Evolutionary conservation across 768 basidiomycete genomes (phyloP), one percentile per base, ranked within the genome.

Genomic region (Megacollybia marginata): DNA sequence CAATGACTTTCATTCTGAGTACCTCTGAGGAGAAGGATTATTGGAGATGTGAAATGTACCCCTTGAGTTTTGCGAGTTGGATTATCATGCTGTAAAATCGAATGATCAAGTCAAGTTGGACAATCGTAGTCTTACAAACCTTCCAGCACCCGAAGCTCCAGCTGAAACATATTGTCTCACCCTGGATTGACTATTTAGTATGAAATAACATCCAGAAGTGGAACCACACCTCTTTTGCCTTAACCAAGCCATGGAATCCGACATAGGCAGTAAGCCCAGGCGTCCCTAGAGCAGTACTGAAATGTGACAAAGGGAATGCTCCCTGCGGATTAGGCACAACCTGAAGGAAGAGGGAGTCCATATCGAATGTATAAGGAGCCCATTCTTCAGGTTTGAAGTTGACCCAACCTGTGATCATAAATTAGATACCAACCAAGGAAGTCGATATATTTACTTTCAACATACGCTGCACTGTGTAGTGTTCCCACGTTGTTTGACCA

Each of bases 1-100:
- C n/a, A n/a, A n/a, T n/a, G n/a, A n/a, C n/a, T n/a, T n/a, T n/a
- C n/a, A n/a, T n/a, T n/a, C n/a, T 40, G 50, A 65, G 76, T 10
- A 59, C 60, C 16, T 79, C 72, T 62, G 82, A 80, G 40, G 75
- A 70, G 42, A 78, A 75, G 1, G 70, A 67, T 4, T 80, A 78
- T 1, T 73, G 72, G 5, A 71, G 69, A 4, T n/a, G n/a, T n/a
- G n/a, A n/a, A n/a, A n/a, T n/a, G n/a, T n/a, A n/a, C n/a, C n/a
- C n/a, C n/a, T n/a, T n/a, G n/a, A n/a, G n/a, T n/a, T n/a, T n/a
- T n/a, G n/a, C n/a, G n/a, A n/a, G n/a, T n/a, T n/a, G n/a, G n/a
- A n/a, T n/a, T n/a, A n/a, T n/a, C n/a, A n/a, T n/a, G n/a, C n/a
- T n/a, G n/a, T n/a, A n/a, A n/a, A 71, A 58, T 47, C 74, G 74